Base-by-base conservation (phyloP, 2,329 filamentous ascomycete species). In the Berkeleyomyces rouxiae region DNA sequence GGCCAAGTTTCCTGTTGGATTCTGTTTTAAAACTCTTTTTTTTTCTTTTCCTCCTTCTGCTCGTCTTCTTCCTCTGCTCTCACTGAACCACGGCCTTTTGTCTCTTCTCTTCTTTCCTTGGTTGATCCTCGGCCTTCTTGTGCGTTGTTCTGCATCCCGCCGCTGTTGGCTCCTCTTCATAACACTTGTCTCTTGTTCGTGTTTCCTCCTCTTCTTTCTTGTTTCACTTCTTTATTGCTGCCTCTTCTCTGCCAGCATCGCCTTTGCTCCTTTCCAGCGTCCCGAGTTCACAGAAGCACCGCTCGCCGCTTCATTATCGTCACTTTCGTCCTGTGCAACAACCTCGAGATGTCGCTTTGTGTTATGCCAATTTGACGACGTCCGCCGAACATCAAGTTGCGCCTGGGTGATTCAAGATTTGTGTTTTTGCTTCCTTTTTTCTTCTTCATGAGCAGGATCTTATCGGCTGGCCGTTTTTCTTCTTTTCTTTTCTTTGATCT, bases 401-500 rank as follows among this genome's bases (percentile, higher is more conserved):
- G 51, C 36, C 51, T 55, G 36, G 51, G 51, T 37, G 51, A 37
- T 10, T 39, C 51, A 23, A 36, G n/a, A 40, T n/a, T 33, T 47
- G 31, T 33, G 10, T 9, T 44, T 44, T 39, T 55, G 33, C 43
- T 51, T 61, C 37, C 58, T 61, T 49, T 49, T 23, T 16, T 64
- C 58, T 33, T 64, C 23, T 57, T 60, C 40, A 55, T 51, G 61
- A 63, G 61, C 53, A 51, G 53, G 53, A 42, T 63, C 42, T 62
- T 62, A 51, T 62, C 61, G 61, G 53, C 61, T 58, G 61, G 61
- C 61, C 33, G 53, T 58, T 55, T 44, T 31, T 53, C 33, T 62
- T 58, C 39, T 58, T 31, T 58, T 16, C 37, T 39, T 58, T 31
- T 53, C 16, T 53, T 49, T 58, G 42, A 57, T 47, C 3, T 62